Evolutionary conservation across 768 basidiomycete species (phyloP), one percentile per base, ranked within the genome.

Genomic region (Piloderma croceum): DNA sequence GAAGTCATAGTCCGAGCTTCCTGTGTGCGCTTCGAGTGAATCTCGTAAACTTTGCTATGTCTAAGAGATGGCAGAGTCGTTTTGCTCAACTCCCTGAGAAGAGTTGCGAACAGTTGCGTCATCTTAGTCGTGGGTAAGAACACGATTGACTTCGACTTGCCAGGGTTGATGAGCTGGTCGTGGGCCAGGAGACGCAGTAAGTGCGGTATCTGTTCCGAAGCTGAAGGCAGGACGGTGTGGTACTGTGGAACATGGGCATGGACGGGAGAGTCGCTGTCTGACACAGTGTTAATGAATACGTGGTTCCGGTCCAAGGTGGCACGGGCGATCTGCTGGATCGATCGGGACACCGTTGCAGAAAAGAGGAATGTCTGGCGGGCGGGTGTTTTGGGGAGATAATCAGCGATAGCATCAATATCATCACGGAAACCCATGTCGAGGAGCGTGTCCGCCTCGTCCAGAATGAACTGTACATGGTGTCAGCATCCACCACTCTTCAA

Each of bases 361-460:
- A 94, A 92, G 41, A 97, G 69, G 65, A 94, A 83, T 0, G 91
- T 94, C 56, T 93, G 91, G n/a, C 90, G 79, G 39, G 76, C 57
- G 0, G 81, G 76, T 1, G 63, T 51, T 15, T 66, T 64, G 6
- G 84, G 82, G n/a, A 93, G 68, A 52, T 68, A 72, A 4, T 65
- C 54, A 21, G 73, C 61, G 50, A 94, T 90, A 2, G 73, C 77
- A 17, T 86, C 77, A 22, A 97, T 79, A 51, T 94, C 92, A 18
- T 81, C 75, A 4, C 84, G 76, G 75, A 94, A 96, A 49, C 92
- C 92, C 83, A 92, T 85, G 42, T 91, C 89, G 9, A 97, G 69
- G 10, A 94, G 70, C 0, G 84, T 88, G 54, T 98, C 92, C 9
- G 90, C 89, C 58, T 96, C 90, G 54, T 98, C 96, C 42, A 98